These are phyloP conservation scores for Paragyromitra xinjiangensis DNA, from an alignment of 495 filamentous ascomycete genomes.

Conservation along the genomic window DNA sequence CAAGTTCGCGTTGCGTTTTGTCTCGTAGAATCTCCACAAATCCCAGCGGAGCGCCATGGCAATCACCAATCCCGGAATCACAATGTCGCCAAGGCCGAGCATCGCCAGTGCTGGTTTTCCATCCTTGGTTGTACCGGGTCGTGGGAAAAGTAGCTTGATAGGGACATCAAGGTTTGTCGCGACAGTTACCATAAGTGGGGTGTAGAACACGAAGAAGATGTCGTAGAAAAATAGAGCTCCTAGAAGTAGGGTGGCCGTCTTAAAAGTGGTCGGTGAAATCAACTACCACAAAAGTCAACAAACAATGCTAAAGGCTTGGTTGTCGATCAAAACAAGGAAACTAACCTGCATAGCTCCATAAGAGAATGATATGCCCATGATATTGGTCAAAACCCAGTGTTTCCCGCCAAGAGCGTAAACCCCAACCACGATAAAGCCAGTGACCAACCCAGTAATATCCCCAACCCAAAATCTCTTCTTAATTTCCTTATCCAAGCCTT, in stretches of 20 bases:
- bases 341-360: conserved; percentile 71
- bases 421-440: conserved; percentile 67
- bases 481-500: conserved; percentile 25
- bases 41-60: conserved; percentile 89
- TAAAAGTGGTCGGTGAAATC: conserved; percentile 90
- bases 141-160: conserved; percentile 89
- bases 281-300: conserved; percentile 62
- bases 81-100: conserved; percentile 92
- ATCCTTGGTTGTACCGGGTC: conserved; percentile 61
- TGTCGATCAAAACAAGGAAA: not conserved
- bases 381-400: conserved; percentile 83
- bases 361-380: conserved; percentile 84
- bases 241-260: conserved; percentile 80
- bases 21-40: conserved; percentile 63
- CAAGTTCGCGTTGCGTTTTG: conserved; percentile 40
- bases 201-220: conserved; percentile 97
- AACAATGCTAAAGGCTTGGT: not conserved
- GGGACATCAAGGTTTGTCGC: conserved; percentile 89
- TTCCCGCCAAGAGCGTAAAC: conserved; percentile 77
- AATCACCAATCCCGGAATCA: conserved; percentile 93
- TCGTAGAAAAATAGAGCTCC: conserved; percentile 89
- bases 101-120: conserved; percentile 68
- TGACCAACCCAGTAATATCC: conserved; percentile 68
- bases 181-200: conserved; percentile 95
- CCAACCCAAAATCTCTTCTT: conserved; percentile 59